Evolutionary conservation across 148 eudicot genomes (phyloP), one percentile per base, ranked within the genome.

Genomic region (Euryodendron excelsum): DNA sequence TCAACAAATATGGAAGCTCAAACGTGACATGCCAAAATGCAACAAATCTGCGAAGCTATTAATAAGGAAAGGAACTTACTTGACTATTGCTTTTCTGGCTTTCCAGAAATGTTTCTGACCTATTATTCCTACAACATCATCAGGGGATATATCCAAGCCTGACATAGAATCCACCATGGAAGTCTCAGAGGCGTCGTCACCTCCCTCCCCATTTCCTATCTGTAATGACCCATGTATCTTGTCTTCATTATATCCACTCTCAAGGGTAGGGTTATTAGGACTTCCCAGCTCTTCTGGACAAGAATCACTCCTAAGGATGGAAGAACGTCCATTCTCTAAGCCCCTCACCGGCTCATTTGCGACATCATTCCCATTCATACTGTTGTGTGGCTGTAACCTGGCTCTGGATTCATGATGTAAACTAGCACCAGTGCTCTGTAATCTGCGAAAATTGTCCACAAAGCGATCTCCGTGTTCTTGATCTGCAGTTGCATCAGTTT

Each of bases 21-120:
- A 74, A 76, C 10, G 18, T 80, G 58, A 75, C 59, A 30, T 25
- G 27, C 21, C 66, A 61, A 52, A 45, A 65, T 27, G 60, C 28
- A 33, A 27, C 27, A 63, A 17, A 47, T 64, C 13, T 66, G 33
- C 71, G 52, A 70, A 65, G 37, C 25, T 67, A 45, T 20, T 70
- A n/a, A 59, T 3, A 30, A 76, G 53, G 13, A 47, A 37, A 65
- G 14, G 12, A 80, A 82, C 98, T 92, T 89, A 93, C 98, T 93
- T 85, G 85, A 81, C 91, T 70, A 93, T 96, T 66, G 92, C 99
- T 76, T 83, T 87, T 79, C 99, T 88, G 30, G 98, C 97, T 84
- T 89, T 93, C 99, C 93, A 96, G 79, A 96, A 96, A 72, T 90
- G 93, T 67, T 96, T 96, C 79, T 81, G 93, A 74, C 98, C 98